Base-by-base conservation (phyloP, 768 basidiomycete genomes). In the Pulveroboletus frians region DNA sequence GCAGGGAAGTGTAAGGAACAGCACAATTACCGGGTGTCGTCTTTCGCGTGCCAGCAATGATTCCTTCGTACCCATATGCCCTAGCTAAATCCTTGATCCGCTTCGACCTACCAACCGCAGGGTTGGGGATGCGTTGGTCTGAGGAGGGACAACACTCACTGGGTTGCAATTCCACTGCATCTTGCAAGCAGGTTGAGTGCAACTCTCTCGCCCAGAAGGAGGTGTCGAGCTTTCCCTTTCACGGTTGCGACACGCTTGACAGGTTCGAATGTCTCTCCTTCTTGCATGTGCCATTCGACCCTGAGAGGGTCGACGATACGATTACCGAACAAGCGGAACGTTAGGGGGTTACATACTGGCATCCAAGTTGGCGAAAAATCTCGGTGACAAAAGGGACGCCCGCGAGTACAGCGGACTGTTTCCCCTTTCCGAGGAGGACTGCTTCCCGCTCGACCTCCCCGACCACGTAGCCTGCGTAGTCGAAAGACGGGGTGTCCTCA, bases 381-480 rank as follows among this genome's bases (percentile, higher is more conserved):
- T 98, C 92, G 31, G 88, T 85, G 61, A 98, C 90, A 71, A 99
- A 98, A 0, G 95, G 96, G 9, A 85, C 88, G 44, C 96, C 96
- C 10, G 96, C 96, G 8, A 99, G 78, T 23, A 98, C 85, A 20
- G 81, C 81, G 15, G 77, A 57, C 48, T 81, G 76, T 44, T 82
- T 80, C 51, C 91, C 92, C 72, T 99, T 98, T 42, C 93, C 95
- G 58, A 92, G 77, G 15, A 98, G 78, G 63, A 84, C 86, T 7
- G 96, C 96, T 64, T 88, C 84, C 36, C 92, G 83, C 32, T 79
- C 71, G 7, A 79, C 85, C 63, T 98, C 94, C 13, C 95, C 95
- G 9, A 99, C 95, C 41, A 98, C 92, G 62, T 88, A 95, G 2
- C 95, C 95, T 34, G 88, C 94, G 56, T 92, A 96, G 69, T 99